Evolutionary conservation across 2,329 filamentous ascomycete genomes (phyloP).

Genomic region (Colletotrichum tamarilloi): DNA sequence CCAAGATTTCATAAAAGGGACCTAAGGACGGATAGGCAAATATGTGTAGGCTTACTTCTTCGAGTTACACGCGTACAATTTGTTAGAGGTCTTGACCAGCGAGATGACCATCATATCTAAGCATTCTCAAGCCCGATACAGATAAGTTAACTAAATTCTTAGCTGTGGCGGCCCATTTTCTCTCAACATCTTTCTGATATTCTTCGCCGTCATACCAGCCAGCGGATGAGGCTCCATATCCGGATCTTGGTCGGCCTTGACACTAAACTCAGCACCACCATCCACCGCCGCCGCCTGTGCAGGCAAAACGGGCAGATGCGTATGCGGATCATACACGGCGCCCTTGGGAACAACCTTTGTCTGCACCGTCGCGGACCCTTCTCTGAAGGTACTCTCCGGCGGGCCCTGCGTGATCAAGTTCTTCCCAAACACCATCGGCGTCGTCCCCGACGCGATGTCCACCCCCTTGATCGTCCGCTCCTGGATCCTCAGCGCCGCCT

Average conservation of each 20-base stretch:
- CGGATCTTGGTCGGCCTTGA: not conserved
- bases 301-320: conserved; percentile 14
- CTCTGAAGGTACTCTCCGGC: not conserved
- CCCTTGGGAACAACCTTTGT: not conserved
- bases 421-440: conserved; percentile 1
- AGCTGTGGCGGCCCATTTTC: not conserved
- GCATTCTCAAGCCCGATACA: not conserved
- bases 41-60: not conserved
- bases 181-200: conserved; percentile 6
- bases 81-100: not conserved
- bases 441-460: conserved; percentile 23
- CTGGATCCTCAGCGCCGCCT: conserved; percentile 16
- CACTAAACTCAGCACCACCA: not conserved
- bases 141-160: not conserved
- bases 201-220: not conserved
- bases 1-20: too few species aligned
- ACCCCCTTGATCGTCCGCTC: conserved; percentile 15
- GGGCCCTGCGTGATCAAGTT: conserved; percentile 1
- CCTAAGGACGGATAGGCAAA: not conserved
- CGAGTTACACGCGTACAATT: not conserved
- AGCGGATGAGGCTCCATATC: not conserved
- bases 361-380: conserved; percentile 17
- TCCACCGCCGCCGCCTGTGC: not conserved
- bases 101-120: not conserved
- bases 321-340: not conserved